phyloP scores from a whole-genome alignment of 1,284 basidiomycete genomes.

The Mycena sp. region DNA sequence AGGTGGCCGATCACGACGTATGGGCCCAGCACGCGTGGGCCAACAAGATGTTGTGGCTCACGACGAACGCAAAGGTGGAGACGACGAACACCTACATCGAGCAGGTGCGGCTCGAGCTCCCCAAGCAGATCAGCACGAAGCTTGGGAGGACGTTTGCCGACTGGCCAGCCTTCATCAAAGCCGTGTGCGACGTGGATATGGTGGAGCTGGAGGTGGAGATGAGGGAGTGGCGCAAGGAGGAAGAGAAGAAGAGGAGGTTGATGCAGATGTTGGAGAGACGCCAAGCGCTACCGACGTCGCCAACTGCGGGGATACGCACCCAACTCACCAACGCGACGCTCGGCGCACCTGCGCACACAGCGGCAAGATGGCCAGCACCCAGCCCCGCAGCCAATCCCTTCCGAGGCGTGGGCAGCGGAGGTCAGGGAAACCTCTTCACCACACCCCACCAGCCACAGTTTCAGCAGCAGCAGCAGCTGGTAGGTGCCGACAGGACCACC shows the following conservation, averaged over 20 bases:
- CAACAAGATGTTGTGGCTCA: neutral
- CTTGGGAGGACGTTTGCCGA: neutral
- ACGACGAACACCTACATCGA: neutral
- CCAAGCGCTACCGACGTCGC: neutral
- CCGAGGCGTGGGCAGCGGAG: too few species aligned
- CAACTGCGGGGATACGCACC: neutral
- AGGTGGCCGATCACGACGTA: slow-evolving; percentile 4
- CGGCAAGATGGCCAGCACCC: neutral
- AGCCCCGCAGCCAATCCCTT: too few species aligned
- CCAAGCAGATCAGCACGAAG: neutral
- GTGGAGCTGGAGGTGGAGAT: neutral
- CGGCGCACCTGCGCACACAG: too few species aligned
- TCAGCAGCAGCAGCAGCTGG: neutral
- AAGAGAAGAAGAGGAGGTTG: too few species aligned
- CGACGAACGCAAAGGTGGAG: neutral
- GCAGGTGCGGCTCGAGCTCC: neutral
- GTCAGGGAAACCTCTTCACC: neutral
- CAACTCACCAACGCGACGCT: neutral
- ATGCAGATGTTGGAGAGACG: too few species aligned
- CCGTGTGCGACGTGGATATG: neutral
- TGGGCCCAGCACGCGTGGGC: slow-evolving; percentile 2
- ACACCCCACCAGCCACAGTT: too few species aligned
- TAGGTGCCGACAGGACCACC: too few species aligned
- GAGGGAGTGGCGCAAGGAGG: neutral
- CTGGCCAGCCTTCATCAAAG: neutral